These are phyloP conservation scores for Cryptococcus sp. DNA, from an alignment of 1,284 basidiomycete genomes.

Conservation along the genomic window DNA sequence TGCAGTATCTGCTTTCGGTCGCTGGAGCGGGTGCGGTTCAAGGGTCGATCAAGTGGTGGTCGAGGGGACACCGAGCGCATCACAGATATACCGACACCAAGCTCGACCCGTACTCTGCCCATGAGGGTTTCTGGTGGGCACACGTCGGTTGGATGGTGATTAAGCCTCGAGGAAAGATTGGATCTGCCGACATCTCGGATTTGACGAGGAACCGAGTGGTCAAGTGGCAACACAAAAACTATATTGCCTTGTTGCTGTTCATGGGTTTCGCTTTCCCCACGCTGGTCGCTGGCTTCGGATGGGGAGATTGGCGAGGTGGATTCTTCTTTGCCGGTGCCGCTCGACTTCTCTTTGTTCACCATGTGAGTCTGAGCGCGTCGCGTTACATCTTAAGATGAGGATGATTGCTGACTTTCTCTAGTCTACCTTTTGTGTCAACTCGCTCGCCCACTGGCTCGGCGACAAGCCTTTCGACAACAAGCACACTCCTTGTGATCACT, in stretches of 20 bases:
- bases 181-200: slow-evolving; percentile 82
- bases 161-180: slow-evolving; percentile 80
- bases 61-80: slow-evolving; percentile 86
- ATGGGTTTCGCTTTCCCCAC: slow-evolving; percentile 74
- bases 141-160: slow-evolving; percentile 92
- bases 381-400: slow-evolving; percentile 1
- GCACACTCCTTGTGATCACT: slow-evolving; percentile 83
- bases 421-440: slow-evolving; percentile 95
- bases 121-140: slow-evolving; percentile 66
- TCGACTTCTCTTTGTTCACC: slow-evolving; percentile 79
- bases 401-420: slow-evolving; percentile 40
- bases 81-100: slow-evolving; percentile 94
- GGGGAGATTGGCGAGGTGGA: slow-evolving; percentile 80
- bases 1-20: slow-evolving; percentile 71
- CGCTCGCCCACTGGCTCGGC: slow-evolving; percentile 89
- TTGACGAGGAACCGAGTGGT: slow-evolving; percentile 70
- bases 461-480: slow-evolving; percentile 91
- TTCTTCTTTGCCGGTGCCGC: slow-evolving; percentile 80
- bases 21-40: slow-evolving; percentile 81
- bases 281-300: slow-evolving; percentile 66
- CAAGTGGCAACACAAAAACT: slow-evolving; percentile 78
- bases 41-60: slow-evolving; percentile 93
- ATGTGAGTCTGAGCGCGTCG: slow-evolving; percentile 64
- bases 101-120: slow-evolving; percentile 87
- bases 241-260: slow-evolving; percentile 62